A percentile compares a stretch with the other conserved stretches of the same genome.
Evolutionary conservation across 2,329 filamentous ascomycete species (phyloP).

Genomic region (Domatiomyces globalis): DNA sequence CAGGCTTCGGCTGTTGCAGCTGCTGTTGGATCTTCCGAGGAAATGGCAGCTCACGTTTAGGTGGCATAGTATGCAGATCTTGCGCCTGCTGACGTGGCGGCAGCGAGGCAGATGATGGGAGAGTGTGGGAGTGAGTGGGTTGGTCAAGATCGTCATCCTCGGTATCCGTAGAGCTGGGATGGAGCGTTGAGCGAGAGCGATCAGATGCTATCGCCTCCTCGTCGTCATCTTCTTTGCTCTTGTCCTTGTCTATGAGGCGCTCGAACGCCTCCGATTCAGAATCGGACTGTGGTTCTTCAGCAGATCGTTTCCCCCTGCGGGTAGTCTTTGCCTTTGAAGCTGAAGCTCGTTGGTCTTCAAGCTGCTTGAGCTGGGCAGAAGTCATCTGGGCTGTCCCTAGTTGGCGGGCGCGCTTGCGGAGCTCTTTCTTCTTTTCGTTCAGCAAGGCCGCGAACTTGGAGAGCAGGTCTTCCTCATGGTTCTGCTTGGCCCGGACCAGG

Average conservation of each 20-base stretch:
- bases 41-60: slow-evolving; percentile 11
- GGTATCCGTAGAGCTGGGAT: slow-evolving; percentile 5
- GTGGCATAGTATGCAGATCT: slow-evolving; percentile 4
- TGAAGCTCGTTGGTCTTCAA: slow-evolving; percentile 18
- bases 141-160: slow-evolving; percentile 9
- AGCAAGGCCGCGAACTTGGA: slow-evolving; percentile 44
- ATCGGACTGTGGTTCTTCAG: slow-evolving; percentile 5
- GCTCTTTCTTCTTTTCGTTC: slow-evolving; percentile 52
- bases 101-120: background rate
- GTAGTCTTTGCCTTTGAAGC: slow-evolving; percentile 17
- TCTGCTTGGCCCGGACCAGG: slow-evolving; percentile 41
- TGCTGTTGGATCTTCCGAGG: slow-evolving; percentile 1
- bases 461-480: slow-evolving; percentile 44
- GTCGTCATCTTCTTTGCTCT: slow-evolving; percentile 1
- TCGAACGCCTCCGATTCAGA: slow-evolving; percentile 13
- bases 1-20: background rate
- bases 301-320: slow-evolving; percentile 8
- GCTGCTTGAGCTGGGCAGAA: slow-evolving; percentile 21
- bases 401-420: slow-evolving; percentile 46
- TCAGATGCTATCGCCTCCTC: background rate
- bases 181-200: slow-evolving; percentile 2
- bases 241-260: slow-evolving; percentile 6
- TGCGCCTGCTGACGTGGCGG: background rate
- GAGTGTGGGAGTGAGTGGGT: background rate
- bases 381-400: slow-evolving; percentile 37